A percentile compares a stretch with the other conserved stretches of the same genome.
phyloP scores from a whole-genome alignment of 2,329 filamentous ascomycete genomes.

The Cladophialophora exuberans region DNA sequence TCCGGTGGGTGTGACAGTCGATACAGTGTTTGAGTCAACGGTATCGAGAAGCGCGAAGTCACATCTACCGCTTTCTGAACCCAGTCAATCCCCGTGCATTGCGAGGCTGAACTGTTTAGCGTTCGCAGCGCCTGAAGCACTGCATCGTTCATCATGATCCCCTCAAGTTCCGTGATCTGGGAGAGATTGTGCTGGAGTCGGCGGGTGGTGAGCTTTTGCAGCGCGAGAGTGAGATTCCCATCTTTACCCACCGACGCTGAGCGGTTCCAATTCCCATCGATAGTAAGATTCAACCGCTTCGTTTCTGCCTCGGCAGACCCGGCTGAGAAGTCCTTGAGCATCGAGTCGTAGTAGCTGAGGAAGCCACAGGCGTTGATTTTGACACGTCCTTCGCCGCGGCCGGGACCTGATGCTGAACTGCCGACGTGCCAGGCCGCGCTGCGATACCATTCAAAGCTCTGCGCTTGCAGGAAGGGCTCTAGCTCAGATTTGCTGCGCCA shows the following conservation, averaged over 20 bases:
- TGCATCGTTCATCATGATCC: conserved; percentile 39
- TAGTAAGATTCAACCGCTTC: conserved; percentile 46
- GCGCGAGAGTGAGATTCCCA: conserved; percentile 35
- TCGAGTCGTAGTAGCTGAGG: conserved; percentile 51
- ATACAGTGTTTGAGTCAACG: conserved; percentile 40
- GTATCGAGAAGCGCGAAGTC: conserved; percentile 43
- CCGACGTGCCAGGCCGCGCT: conserved; percentile 51
- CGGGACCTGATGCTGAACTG: conserved; percentile 42
- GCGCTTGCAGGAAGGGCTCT: conserved; percentile 47
- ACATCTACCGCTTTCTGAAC: conserved; percentile 46
- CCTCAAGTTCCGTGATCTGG: conserved; percentile 39
- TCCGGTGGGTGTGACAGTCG: conserved; percentile 27
- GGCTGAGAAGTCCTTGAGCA: conserved; percentile 38
- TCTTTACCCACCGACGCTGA: conserved; percentile 29
- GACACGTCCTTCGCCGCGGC: conserved; percentile 48
- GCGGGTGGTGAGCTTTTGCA: conserved; percentile 43
- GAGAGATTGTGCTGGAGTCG: conserved; percentile 44
- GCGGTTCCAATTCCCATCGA: conserved; percentile 45
- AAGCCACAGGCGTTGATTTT: conserved; percentile 48
- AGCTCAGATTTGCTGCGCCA: conserved; percentile 37
- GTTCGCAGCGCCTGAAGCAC: conserved; percentile 39
- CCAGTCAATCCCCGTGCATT: conserved; percentile 52
- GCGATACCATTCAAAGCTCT: conserved; percentile 52
- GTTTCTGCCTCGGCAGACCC: conserved; percentile 41
- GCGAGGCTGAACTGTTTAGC: conserved; percentile 31